Evolutionary conservation across 192 early-diverging fungal genomes (phyloP).

Genomic region (Coemansia sp.): DNA sequence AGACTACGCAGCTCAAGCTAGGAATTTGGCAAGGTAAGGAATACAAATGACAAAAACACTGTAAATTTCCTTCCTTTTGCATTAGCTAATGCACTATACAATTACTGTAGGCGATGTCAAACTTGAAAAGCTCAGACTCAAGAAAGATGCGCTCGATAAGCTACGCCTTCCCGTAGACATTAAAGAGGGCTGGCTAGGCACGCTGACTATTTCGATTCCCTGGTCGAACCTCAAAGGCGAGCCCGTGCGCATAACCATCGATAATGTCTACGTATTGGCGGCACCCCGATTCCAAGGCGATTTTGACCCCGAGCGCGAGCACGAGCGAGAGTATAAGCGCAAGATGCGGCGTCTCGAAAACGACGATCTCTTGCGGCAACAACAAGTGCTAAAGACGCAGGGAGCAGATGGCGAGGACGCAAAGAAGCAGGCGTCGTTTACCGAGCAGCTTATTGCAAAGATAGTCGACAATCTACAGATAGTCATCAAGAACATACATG

Average conservation of each 20-base stretch:
- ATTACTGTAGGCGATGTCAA: conserved; percentile 85
- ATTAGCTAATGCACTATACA: neutral
- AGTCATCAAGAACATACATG: conserved; percentile 93
- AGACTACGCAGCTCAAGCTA: conserved; percentile 92
- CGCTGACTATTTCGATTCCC: conserved; percentile 91
- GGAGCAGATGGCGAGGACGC: conserved; percentile 48
- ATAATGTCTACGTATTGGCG: conserved; percentile 88
- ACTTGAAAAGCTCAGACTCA: conserved; percentile 87
- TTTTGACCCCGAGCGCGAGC: conserved; percentile 83
- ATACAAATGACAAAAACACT: conserved; percentile 20
- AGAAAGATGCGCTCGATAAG: conserved; percentile 90
- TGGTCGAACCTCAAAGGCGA: conserved; percentile 97
- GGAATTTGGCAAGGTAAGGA: conserved; percentile 88
- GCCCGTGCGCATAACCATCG: conserved; percentile 87
- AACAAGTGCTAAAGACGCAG: conserved; percentile 34
- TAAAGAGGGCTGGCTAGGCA: conserved; percentile 87
- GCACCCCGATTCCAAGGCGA: conserved; percentile 79
- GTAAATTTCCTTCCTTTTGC: neutral
- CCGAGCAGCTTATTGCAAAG: conserved; percentile 88
- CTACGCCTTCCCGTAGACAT: conserved; percentile 95
- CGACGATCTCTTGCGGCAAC: conserved; percentile 41
- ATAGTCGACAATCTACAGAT: conserved; percentile 97
- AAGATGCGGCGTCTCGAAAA: conserved; percentile 86
- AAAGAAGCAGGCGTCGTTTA: conserved; percentile 83
- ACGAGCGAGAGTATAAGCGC: conserved; percentile 71